Conservation (phyloP, 768 basidiomycete species). For the Mycena galopus region DNA sequence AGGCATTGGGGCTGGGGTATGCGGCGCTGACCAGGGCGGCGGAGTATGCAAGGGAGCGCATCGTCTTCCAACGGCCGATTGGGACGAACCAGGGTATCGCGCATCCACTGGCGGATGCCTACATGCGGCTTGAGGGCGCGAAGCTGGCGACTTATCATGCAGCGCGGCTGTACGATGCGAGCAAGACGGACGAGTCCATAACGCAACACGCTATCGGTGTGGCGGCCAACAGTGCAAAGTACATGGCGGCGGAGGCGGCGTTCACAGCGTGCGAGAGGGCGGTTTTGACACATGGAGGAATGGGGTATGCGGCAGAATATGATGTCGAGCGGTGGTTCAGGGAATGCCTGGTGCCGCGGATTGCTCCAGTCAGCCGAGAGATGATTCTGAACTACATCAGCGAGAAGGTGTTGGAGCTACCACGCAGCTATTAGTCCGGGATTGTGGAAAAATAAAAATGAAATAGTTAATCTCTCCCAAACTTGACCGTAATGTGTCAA, state of each 20-base stretch:
- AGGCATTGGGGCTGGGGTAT: constrained; percentile 36
- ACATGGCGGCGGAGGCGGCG: constrained; percentile 37
- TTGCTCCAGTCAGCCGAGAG: constrained; percentile 38
- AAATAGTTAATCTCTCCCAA: no score
- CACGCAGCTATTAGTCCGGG: constrained; percentile 31
- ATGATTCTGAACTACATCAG: constrained; percentile 36
- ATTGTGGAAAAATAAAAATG: no score
- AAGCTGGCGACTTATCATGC: constrained; percentile 36
- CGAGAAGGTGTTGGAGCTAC: constrained; percentile 29
- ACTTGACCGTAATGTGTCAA: no score
- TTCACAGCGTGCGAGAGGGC: constrained; percentile 35
- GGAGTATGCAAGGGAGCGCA: constrained; percentile 28
- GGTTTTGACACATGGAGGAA: constrained; percentile 34
- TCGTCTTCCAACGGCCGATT: constrained; percentile 35
- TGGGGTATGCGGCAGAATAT: constrained; percentile 37
- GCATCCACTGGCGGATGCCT: constrained; percentile 35
- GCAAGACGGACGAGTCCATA: constrained; percentile 14
- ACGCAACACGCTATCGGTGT: constrained; percentile 24
- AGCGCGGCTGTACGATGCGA: constrained; percentile 33
- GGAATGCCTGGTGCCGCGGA: constrained; percentile 36
- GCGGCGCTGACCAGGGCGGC: constrained; percentile 30
- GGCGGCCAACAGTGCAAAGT: constrained; percentile 34
- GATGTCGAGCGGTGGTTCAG: constrained; percentile 37
- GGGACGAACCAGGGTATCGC: constrained; percentile 35
- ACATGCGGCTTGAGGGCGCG: constrained; percentile 32